Evolutionary conservation across 176 grass and related monocot species (phyloP).

Genomic region (Phyllostachys edulis): DNA sequence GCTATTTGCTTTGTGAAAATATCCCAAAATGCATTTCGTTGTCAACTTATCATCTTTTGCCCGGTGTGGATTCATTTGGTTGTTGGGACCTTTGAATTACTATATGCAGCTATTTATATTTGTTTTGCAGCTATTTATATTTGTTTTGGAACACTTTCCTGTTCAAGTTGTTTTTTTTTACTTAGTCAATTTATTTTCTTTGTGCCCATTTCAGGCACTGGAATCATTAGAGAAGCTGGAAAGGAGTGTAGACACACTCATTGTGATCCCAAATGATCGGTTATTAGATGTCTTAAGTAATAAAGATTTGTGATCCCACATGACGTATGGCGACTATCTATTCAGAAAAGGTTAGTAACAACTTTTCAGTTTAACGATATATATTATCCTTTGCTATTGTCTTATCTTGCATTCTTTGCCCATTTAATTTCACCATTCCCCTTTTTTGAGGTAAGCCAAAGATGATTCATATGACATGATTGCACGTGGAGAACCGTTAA

Average conservation of each 20-base stretch:
- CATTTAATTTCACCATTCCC: background rate
- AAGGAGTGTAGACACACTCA: constrained; percentile 86
- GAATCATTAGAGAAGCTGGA: constrained; percentile 95
- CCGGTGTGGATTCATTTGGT: background rate
- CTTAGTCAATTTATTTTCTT: background rate
- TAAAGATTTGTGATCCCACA: too few relatives aligned
- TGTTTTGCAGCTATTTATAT: background rate
- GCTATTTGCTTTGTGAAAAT: constrained; percentile 4
- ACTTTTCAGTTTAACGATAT: background rate
- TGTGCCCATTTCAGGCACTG: constrained; percentile 55
- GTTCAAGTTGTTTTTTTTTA: background rate
- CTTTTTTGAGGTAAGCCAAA: background rate
- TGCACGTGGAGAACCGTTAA: background rate
- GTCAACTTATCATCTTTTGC: background rate
- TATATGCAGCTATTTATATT: background rate
- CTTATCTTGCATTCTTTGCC: background rate
- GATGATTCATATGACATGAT: background rate
- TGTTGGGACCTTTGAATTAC: background rate
- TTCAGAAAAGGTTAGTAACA: background rate
- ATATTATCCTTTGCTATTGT: background rate
- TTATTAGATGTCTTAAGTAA: constrained; percentile 49
- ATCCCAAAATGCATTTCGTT: background rate
- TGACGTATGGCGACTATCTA: background rate
- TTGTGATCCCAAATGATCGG: constrained; percentile 92
- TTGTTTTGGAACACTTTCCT: background rate